Base-by-base conservation (phyloP, 192 early-diverging fungal genomes). In the Coemansia sp. region DNA sequence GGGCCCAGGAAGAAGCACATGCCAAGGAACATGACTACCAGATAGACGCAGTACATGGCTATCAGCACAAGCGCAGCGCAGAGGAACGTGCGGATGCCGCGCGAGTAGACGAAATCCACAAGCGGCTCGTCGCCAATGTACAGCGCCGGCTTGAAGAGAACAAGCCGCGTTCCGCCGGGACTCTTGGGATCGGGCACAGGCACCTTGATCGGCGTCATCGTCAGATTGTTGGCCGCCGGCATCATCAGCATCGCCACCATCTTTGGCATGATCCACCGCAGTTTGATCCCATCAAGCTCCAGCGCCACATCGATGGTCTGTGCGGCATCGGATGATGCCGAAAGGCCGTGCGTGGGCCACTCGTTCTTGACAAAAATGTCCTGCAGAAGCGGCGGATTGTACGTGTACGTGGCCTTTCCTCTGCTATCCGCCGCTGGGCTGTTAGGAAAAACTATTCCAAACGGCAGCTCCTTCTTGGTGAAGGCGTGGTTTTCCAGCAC, bases 201-300 rank as follows among this genome's bases (percentile, higher is more conserved):
- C 1, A 59, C 38, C 12, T 22, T 46, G 12, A 45, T 49, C 2
- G 65, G 56, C 3, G 39, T 19, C 57, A 59, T 59, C 39, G 57
- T 59, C 57, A 41, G 38, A 22, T 20, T 41, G 20, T 67, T 67
- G 44, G 37, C 6, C 6, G 16, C 16, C 44, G 57, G 57, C 50
- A 59, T 11, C 43, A 67, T 20, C n/a, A 19, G 43, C 44, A 46
- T 37, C 44, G 53, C n/a, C 16, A n/a, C 37, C 16, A 10, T 56
- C 65, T 67, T 67, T 4, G 16, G 10, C 65, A n/a, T 40, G 32
- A 59, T 32, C 65, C 65, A 67, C 43, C 44, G n/a, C 38, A 43
- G 65, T n/a, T 39, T 67, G 32, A 67, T 67, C 38, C 65, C 65
- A 11, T 55, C 19, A 25, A 67, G 44, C 65, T 67, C 65, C 8